Base-by-base conservation (phyloP, 78 protist species). In the Dictyostelium discoideum region DNA sequence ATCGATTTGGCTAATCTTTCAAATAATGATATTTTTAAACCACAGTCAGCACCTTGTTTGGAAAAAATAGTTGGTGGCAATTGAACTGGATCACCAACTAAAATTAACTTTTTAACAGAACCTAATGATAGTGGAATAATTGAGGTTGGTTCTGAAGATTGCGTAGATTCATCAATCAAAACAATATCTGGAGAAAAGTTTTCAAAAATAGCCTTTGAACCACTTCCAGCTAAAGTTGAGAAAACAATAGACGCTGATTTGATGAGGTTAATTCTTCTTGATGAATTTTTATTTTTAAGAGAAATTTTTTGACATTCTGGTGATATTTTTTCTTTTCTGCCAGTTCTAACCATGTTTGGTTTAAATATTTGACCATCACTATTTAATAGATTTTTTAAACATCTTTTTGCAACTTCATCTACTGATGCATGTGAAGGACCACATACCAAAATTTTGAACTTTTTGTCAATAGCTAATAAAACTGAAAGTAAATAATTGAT, bases 31-130 rank as follows among this genome's bases (percentile, higher is more conserved):
- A 69, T 48, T 7, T 42, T 85, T 2, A 63, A 85, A 26, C 85
- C 78, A n/a, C 39, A 44, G 11, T 85, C 37, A 4, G 78, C 26
- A 13, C 90, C 20, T 1, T 57, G 22, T 24, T 2, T n/a, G 2
- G 89, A 81, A 18, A 89, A 60, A 18, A 82, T 88, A 5, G 98
- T 98, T n/a, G 98, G 97, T n/a, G 97, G 97, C 40, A 97, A 76
- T 77, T 98, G 98, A 10, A 81, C 16, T 18, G 97, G 93, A 73
- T 98, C 98, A 42, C 98, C 98, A 48, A 98, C 97, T 39, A 98
- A 32, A 13, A 98, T 95, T 32, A 96, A 92, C 11, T 84, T 86
- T 20, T 40, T n/a, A 18, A 73, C 86, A 29, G 77, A 42, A 40
- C 60, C 37, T 81, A 14, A 24, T 10, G 20, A 4, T n/a, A 82